Conservation (phyloP, 345 rosid genomes). For the Eucalyptus leucophloia region DNA sequence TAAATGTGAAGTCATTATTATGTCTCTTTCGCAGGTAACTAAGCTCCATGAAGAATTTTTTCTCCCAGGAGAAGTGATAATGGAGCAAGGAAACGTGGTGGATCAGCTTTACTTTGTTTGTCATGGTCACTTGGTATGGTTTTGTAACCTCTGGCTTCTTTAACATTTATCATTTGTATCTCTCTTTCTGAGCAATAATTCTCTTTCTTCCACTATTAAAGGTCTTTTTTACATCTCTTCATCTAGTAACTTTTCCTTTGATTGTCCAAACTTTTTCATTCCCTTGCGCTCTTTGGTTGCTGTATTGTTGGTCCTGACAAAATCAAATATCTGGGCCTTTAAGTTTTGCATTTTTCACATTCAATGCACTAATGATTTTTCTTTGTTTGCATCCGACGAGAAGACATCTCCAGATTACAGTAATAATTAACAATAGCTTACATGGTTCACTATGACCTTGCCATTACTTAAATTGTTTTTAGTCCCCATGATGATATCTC, state of each 20-base stretch:
- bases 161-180: neutral
- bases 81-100: slow-evolving; percentile 83
- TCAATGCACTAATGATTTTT: neutral
- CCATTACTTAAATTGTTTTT: neutral
- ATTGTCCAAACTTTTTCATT: neutral
- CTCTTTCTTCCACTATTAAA: neutral
- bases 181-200: neutral
- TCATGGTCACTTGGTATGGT: slow-evolving; percentile 70
- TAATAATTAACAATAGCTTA: neutral
- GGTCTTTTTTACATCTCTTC: neutral
- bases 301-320: neutral
- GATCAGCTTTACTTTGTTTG: slow-evolving; percentile 94
- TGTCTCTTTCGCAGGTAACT: slow-evolving; percentile 31
- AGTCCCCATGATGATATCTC: neutral
- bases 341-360: neutral
- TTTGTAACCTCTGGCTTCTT: neutral
- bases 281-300: neutral
- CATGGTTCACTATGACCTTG: neutral
- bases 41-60: slow-evolving; percentile 93
- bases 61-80: slow-evolving; percentile 92
- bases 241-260: neutral
- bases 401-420: neutral
- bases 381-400: neutral
- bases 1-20: neutral
- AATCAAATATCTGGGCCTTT: neutral